Evolutionary conservation across 805 yeast species (phyloP).

Genomic region (Starmerella sp.): DNA sequence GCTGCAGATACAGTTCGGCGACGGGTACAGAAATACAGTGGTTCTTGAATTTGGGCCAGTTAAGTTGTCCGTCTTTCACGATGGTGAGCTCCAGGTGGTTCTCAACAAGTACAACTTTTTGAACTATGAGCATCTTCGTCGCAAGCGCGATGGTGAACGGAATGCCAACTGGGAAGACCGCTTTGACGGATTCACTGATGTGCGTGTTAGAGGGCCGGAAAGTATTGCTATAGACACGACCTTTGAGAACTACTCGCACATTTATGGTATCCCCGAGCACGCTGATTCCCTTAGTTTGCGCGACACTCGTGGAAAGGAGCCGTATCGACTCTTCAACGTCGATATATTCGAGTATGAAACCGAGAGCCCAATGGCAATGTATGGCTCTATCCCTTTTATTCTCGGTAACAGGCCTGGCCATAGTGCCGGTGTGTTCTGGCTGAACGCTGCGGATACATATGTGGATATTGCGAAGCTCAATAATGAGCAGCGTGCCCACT

Average conservation of each 20-base stretch:
- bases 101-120: conserved; percentile 61
- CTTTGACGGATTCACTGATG: conserved; percentile 59
- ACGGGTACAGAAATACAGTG: conserved; percentile 29
- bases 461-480: conserved; percentile 47
- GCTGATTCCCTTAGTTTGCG: conserved; percentile 67
- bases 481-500: conserved; percentile 41
- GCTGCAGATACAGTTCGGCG: conserved; percentile 1
- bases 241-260: conserved; percentile 48
- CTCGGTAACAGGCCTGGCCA: conserved; percentile 47
- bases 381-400: conserved; percentile 87
- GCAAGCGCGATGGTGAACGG: conserved; percentile 35
- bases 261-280: conserved; percentile 96
- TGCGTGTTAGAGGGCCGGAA: conserved; percentile 62
- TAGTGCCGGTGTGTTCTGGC: conserved; percentile 73
- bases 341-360: conserved; percentile 91
- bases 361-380: conserved; percentile 78
- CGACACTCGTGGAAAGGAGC: conserved; percentile 54
- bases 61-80: conserved; percentile 37
- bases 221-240: conserved; percentile 70
- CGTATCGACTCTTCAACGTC: conserved; percentile 82
- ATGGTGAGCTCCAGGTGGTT: conserved; percentile 39
- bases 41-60: conserved; percentile 40
- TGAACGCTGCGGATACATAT: conserved; percentile 86
- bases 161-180: conserved; percentile 59
- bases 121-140: conserved; percentile 74